These are phyloP conservation scores for Periconia macrospinosa DNA, from an alignment of 2,329 filamentous ascomycete species.

Conservation along the genomic window DNA sequence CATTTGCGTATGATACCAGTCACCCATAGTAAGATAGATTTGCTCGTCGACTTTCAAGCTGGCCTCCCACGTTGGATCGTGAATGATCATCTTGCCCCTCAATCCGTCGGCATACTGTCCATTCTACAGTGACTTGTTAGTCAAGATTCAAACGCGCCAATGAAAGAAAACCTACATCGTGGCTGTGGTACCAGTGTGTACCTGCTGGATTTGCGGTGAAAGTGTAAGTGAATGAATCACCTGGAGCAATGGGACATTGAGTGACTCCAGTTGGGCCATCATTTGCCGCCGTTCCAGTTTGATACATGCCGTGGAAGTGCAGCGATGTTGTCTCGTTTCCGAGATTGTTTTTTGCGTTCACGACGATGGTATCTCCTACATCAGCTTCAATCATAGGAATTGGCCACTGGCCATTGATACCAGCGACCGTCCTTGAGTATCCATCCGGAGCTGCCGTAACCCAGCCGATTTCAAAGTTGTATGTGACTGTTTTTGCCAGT, in stretches of 20 bases:
- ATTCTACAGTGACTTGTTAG: constrained; percentile 1
- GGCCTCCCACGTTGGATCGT: constrained; percentile 56
- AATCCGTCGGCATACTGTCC: constrained; percentile 67
- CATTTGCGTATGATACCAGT: constrained; percentile 69
- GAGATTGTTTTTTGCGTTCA: constrained; percentile 68
- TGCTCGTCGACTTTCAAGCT: constrained; percentile 58
- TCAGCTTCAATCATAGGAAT: constrained; percentile 72
- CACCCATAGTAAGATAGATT: constrained; percentile 64
- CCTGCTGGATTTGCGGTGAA: constrained; percentile 53
- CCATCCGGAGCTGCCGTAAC: constrained; percentile 7
- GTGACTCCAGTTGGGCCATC: constrained; percentile 56
- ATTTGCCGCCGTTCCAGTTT: constrained; percentile 40
- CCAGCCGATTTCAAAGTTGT: background rate
- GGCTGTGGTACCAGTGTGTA: constrained; percentile 38
- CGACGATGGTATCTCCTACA: constrained; percentile 69
- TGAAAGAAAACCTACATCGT: background rate
- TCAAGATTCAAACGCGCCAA: background rate
- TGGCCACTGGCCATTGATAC: constrained; percentile 74
- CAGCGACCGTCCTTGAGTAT: constrained; percentile 51
- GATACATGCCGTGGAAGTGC: constrained; percentile 77
- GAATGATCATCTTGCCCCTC: constrained; percentile 65
- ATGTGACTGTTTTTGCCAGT: background rate
- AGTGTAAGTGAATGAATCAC: constrained; percentile 15
- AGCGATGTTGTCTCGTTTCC: constrained; percentile 64
- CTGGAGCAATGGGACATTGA: constrained; percentile 46